Conservation (phyloP, 2,329 filamentous ascomycete species). For the Fusarium fujikuroi region DNA sequence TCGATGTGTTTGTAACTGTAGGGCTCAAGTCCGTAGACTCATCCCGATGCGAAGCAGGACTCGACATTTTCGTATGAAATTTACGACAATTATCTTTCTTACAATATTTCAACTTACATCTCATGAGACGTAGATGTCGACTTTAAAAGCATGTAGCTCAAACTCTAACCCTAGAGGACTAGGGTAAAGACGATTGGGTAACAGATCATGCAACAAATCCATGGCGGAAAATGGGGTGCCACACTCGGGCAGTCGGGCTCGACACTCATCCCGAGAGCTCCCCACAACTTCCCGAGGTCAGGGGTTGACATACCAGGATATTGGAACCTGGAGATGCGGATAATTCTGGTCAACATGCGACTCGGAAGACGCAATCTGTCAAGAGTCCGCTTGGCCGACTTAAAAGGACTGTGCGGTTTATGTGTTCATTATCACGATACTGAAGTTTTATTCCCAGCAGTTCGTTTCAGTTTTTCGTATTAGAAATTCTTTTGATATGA, state of each 20-base stretch:
- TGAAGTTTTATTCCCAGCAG: background rate
- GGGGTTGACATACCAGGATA: slow-evolving; percentile 1
- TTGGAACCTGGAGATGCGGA: background rate
- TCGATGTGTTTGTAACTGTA: slow-evolving; percentile 13
- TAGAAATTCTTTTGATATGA: background rate
- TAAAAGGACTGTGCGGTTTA: background rate
- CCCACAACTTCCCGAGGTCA: slow-evolving; percentile 2
- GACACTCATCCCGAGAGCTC: slow-evolving; percentile 29
- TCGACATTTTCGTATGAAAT: slow-evolving; percentile 18
- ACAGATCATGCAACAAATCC: slow-evolving; percentile 23
- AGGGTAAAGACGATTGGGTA: slow-evolving; percentile 1
- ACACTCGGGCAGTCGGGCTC: slow-evolving; percentile 38
- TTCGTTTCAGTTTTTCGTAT: background rate
- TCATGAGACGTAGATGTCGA: background rate
- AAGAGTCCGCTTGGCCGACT: background rate
- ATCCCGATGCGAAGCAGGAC: slow-evolving; percentile 9
- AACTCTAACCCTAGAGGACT: background rate
- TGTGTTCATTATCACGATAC: background rate
- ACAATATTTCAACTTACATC: background rate
- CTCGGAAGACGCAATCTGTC: background rate
- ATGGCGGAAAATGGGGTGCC: slow-evolving; percentile 8
- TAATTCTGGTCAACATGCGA: background rate
- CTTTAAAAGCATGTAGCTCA: slow-evolving; percentile 17
- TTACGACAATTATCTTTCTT: background rate
- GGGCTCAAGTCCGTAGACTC: slow-evolving; percentile 4